Conservation (phyloP, 2,329 filamentous ascomycete genomes). For the Botrytis deweyae region DNA sequence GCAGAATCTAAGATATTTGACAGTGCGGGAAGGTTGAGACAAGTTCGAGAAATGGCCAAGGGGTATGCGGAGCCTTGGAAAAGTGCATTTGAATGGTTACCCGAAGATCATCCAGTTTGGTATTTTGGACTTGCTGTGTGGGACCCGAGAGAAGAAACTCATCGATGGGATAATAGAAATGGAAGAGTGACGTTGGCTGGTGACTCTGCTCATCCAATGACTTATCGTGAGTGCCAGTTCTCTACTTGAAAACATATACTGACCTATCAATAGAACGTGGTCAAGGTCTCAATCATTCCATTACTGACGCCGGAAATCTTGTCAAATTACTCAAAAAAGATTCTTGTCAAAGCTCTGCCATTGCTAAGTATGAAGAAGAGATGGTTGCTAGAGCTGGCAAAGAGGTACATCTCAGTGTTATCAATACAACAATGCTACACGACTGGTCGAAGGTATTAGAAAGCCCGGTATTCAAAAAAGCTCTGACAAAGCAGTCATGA, state of each 20-base stretch:
- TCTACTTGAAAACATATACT: conserved; percentile 2
- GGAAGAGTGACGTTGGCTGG: conserved; percentile 40
- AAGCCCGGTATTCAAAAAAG: conserved; percentile 35
- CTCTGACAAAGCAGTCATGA: conserved; percentile 17
- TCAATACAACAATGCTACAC: conserved; percentile 49
- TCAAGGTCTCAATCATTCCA: conserved; percentile 50
- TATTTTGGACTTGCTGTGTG: conserved; percentile 38
- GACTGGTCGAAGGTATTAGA: conserved; percentile 41
- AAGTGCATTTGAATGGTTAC: conserved; percentile 42
- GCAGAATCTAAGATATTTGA: conserved; percentile 39
- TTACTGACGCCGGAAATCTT: conserved; percentile 46
- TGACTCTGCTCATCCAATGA: conserved; percentile 42
- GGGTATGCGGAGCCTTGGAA: conserved; percentile 47
- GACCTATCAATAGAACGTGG: conserved; percentile 45
- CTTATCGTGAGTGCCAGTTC: conserved; percentile 37
- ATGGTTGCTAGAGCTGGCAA: conserved; percentile 47
- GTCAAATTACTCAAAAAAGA: conserved; percentile 27
- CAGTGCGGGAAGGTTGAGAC: conserved; percentile 42
- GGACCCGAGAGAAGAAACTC: conserved; percentile 38
- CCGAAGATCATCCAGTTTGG: conserved; percentile 38
- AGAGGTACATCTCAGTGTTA: conserved; percentile 46
- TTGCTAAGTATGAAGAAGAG: conserved; percentile 46
- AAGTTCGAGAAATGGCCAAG: conserved; percentile 44
- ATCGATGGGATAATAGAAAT: conserved; percentile 39
- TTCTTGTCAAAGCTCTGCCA: conserved; percentile 36